Evolutionary conservation across 106 monocot species (phyloP).

Genomic region (Dioscorea dumetorum): DNA sequence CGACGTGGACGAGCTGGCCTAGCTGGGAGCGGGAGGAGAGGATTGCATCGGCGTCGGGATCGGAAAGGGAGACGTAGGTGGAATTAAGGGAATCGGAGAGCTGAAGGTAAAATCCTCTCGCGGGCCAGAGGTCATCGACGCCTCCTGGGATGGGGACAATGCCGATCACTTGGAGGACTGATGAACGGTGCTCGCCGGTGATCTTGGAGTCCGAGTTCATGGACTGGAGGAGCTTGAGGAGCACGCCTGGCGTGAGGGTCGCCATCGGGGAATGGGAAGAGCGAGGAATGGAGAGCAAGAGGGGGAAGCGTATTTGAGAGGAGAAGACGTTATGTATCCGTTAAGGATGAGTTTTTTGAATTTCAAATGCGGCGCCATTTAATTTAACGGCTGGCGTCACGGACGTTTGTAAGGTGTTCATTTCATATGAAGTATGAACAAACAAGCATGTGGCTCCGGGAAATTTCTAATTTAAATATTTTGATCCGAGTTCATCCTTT

Average conservation of each 20-base stretch:
- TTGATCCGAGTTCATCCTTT: no score
- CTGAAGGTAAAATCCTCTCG: conserved; percentile 73
- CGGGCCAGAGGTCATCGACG: conserved; percentile 55
- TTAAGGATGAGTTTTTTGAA: no score
- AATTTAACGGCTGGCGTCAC: no score
- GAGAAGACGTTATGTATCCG: no score
- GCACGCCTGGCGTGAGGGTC: conserved; percentile 63
- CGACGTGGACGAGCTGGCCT: conserved; percentile 76
- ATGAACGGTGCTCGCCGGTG: conserved; percentile 67
- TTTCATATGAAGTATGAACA: no score
- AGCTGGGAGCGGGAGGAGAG: conserved; percentile 62
- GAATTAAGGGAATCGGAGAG: conserved; percentile 92
- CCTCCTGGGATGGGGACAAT: conserved; percentile 66
- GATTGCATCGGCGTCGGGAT: conserved; percentile 37
- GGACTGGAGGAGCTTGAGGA: conserved; percentile 92
- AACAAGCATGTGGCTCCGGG: no score
- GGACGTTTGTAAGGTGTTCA: no score
- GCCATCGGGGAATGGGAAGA: conserved; percentile 35
- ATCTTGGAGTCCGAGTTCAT: conserved; percentile 62
- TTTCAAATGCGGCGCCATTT: no score
- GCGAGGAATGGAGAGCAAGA: no score
- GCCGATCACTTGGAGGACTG: conserved; percentile 73
- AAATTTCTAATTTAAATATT: no score
- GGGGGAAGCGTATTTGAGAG: no score
- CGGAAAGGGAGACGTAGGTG: conserved; percentile 77